Percentiles rank a stretch among this genome's conserved stretches.
Conservation (phyloP, 2,329 filamentous ascomycete species). For the Apiospora marii region DNA sequence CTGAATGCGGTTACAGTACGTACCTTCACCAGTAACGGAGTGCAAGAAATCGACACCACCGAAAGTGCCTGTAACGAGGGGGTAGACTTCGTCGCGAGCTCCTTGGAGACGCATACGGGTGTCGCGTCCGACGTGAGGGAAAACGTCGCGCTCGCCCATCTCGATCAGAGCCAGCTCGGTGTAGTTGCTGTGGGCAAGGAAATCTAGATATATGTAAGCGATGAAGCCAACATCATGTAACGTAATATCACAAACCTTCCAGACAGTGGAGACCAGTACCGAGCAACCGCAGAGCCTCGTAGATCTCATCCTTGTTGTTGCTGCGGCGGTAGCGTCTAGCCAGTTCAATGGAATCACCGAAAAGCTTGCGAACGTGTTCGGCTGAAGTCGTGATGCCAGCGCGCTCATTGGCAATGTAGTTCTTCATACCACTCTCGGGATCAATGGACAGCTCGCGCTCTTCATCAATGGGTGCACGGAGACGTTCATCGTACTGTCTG, state of each 20-base stretch:
- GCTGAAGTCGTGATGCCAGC: conserved; percentile 83
- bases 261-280: conserved; percentile 91
- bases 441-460: conserved; percentile 81
- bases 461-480: conserved; percentile 85
- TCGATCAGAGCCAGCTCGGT: conserved; percentile 87
- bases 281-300: conserved; percentile 85
- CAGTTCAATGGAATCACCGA: conserved; percentile 78
- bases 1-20: conserved; percentile 25
- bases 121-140: conserved; percentile 83
- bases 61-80: conserved; percentile 89
- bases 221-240: conserved; percentile 25
- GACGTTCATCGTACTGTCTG: conserved; percentile 78
- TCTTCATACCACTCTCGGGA: conserved; percentile 80
- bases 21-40: conserved; percentile 76
- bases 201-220: conserved; percentile 61
- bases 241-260: conserved; percentile 61
- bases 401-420: conserved; percentile 90
- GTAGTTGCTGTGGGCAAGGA: conserved; percentile 93
- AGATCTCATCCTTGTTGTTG: conserved; percentile 77
- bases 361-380: conserved; percentile 76
- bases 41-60: conserved; percentile 94
- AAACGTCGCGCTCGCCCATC: conserved; percentile 80
- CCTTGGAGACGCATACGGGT: conserved; percentile 77
- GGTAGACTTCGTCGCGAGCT: conserved; percentile 73
- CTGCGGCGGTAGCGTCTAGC: conserved; percentile 75